Conservation (phyloP, 257 asterid genomes). For the Pogostemon cablin region DNA sequence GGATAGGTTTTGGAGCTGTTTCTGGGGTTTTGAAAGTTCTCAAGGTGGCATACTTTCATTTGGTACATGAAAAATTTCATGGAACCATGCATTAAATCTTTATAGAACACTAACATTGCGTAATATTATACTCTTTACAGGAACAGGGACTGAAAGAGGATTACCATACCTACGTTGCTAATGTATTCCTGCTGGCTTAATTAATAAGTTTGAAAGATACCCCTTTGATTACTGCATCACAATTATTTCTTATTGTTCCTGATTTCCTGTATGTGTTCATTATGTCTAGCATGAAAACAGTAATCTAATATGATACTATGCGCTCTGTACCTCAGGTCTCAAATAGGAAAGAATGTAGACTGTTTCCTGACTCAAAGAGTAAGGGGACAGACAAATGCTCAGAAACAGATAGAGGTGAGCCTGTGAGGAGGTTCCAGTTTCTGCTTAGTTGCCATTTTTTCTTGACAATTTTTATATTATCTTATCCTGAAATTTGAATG, state of each 20-base stretch:
- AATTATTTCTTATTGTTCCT: constrained; percentile 8
- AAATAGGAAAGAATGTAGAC: constrained; percentile 32
- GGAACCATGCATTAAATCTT: constrained; percentile 8
- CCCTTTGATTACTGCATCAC: not conserved
- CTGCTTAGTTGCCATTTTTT: not conserved
- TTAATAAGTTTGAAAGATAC: constrained; percentile 14
- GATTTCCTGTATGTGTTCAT: too few relatives aligned
- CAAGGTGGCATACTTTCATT: constrained; percentile 40
- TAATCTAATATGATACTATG: not conserved
- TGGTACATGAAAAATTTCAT: not conserved
- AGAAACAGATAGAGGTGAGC: constrained; percentile 41
- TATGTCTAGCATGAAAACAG: constrained; percentile 2
- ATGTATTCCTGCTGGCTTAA: constrained; percentile 36
- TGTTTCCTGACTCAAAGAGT: constrained; percentile 32
- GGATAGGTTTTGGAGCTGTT: constrained; percentile 55
- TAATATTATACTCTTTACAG: constrained; percentile 38
- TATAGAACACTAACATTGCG: constrained; percentile 18
- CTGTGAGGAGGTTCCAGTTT: constrained; percentile 26
- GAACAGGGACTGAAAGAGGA: constrained; percentile 56
- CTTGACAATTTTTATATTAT: not conserved
- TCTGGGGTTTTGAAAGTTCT: constrained; percentile 48
- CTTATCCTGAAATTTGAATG: constrained; percentile 12
- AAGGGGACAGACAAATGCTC: constrained; percentile 36
- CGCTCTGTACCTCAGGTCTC: constrained; percentile 33
- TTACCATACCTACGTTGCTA: constrained; percentile 42